phyloP scores from a whole-genome alignment of 1,284 basidiomycete species.

The Sphaerobolus stellatus region DNA sequence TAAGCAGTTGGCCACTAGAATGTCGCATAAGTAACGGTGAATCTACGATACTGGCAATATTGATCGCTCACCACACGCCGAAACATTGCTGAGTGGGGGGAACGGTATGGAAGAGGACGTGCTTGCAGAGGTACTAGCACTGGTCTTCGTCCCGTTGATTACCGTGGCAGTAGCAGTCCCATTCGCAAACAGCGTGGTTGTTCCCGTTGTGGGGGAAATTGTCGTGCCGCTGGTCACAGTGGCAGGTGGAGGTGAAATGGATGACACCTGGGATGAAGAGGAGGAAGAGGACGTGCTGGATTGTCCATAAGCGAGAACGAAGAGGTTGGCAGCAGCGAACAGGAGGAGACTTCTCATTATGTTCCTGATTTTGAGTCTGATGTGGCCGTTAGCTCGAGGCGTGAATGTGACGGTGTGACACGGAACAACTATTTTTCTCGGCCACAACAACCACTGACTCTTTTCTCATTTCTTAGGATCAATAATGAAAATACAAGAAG shows the following conservation, averaged over 20 bases:
- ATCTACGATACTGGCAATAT: neutral
- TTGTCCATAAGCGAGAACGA: slow-evolving; percentile 9
- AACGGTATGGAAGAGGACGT: neutral
- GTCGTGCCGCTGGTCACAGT: neutral
- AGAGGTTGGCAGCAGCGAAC: slow-evolving; percentile 18
- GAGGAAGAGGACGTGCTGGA: neutral
- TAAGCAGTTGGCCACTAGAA: slow-evolving; percentile 6
- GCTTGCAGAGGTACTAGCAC: neutral
- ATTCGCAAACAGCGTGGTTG: slow-evolving; percentile 3
- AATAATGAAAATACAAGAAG: no score
- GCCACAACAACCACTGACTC: no score
- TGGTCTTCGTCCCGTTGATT: neutral
- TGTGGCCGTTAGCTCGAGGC: no score
- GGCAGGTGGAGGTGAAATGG: neutral
- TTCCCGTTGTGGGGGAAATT: neutral
- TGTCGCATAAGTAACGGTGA: neutral
- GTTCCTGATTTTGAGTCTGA: no score
- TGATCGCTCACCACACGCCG: slow-evolving; percentile 3
- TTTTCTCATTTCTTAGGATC: no score
- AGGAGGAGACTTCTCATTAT: no score
- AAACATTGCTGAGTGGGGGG: neutral
- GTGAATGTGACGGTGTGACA: no score
- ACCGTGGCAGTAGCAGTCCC: slow-evolving; percentile 4
- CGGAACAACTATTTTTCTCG: no score
- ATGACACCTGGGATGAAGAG: neutral